These are phyloP conservation scores for Cicer cuneatum DNA, from an alignment of 306 rosid genomes.

Conservation along the genomic window DNA sequence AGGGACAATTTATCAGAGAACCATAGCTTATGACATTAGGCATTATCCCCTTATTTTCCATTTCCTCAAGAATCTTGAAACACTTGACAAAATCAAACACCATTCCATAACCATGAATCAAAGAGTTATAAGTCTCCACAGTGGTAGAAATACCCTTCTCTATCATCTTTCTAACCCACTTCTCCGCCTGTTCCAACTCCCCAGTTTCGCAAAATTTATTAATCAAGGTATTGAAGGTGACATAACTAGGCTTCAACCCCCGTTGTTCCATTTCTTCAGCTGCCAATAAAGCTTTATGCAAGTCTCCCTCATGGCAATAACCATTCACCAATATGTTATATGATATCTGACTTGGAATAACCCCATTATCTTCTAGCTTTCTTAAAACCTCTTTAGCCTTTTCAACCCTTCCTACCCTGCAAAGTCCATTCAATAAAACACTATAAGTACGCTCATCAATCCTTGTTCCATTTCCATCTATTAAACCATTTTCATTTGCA, in stretches of 20 bases:
- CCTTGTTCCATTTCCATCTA: conserved; percentile 50
- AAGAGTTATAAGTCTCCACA: conserved; percentile 61
- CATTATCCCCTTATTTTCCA: conserved; percentile 66
- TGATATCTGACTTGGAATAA: conserved; percentile 54
- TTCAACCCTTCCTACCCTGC: conserved; percentile 65
- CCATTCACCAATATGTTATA: conserved; percentile 68
- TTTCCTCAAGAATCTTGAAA: conserved; percentile 73
- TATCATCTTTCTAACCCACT: conserved; percentile 70
- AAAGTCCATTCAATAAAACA: conserved; percentile 65
- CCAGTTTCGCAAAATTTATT: conserved; percentile 58
- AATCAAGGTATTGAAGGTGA: conserved; percentile 70
- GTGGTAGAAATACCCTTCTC: conserved; percentile 63
- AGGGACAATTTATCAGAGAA: conserved; percentile 65
- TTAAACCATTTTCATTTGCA: conserved; percentile 45
- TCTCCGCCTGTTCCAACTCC: conserved; percentile 70
- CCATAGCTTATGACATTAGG: conserved; percentile 81
- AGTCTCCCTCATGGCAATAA: conserved; percentile 63
- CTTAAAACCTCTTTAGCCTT: conserved; percentile 64
- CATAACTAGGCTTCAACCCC: conserved; percentile 59
- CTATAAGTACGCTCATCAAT: conserved; percentile 56
- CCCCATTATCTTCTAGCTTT: conserved; percentile 54
- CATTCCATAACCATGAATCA: conserved; percentile 70
- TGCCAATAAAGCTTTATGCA: conserved; percentile 51
- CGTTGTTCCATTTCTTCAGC: conserved; percentile 61
- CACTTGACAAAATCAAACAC: conserved; percentile 56